A percentile compares a stretch with the other conserved stretches of the same genome.
These are phyloP conservation scores for Pisolithus sp. DNA, from an alignment of 768 basidiomycete genomes.

Conservation along the genomic window DNA sequence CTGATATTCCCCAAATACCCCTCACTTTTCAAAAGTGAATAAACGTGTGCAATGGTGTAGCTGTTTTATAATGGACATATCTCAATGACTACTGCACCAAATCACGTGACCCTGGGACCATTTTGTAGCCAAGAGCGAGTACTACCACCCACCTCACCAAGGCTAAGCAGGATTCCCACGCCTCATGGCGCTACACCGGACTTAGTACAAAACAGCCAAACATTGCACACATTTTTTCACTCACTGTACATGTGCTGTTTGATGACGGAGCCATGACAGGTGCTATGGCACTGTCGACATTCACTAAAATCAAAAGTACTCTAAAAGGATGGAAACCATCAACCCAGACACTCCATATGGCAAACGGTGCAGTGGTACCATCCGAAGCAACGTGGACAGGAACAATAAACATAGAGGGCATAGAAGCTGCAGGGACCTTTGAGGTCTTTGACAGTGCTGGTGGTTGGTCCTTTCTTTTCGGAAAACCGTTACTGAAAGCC, in stretches of 20 bases:
- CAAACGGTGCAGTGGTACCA: constrained; percentile 15
- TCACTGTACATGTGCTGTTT: neutral
- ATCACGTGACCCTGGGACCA: no score
- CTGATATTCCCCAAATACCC: no score
- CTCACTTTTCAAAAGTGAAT: no score
- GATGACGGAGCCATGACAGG: neutral
- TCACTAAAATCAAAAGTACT: neutral
- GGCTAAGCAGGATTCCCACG: no score
- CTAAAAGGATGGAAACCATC: neutral
- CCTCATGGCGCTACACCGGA: no score
- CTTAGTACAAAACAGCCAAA: no score
- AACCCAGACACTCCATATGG: constrained; percentile 25
- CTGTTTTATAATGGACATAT: no score
- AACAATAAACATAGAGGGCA: neutral
- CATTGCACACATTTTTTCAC: no score
- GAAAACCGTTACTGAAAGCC: constrained; percentile 20
- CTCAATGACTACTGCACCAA: no score
- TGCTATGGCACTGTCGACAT: neutral
- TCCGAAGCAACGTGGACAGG: constrained; percentile 9
- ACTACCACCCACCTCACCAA: no score
- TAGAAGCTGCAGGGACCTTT: neutral
- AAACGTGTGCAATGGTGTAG: no score
- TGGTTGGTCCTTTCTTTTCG: constrained; percentile 23
- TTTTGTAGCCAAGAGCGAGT: no score
- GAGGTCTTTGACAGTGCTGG: constrained; percentile 16